Conservation (phyloP, 768 basidiomycete genomes). For the Phanerochaete sordida region DNA sequence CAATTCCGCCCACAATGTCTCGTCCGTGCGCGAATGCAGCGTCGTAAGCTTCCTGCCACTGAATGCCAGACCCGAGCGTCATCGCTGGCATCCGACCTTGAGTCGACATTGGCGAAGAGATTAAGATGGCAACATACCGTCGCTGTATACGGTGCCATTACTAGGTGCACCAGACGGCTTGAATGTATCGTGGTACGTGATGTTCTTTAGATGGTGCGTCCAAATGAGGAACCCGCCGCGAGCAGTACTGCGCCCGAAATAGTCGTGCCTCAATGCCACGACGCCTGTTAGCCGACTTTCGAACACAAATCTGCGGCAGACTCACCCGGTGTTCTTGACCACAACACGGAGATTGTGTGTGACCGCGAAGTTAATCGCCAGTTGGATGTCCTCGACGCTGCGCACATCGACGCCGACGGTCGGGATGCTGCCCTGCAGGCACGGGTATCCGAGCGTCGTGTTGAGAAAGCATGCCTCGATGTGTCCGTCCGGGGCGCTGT, state of each 20-base stretch:
- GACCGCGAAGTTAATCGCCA: constrained; percentile 34
- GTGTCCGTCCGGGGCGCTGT: constrained; percentile 39
- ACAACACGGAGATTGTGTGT: constrained; percentile 34
- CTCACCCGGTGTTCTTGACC: constrained; percentile 26
- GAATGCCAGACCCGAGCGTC: constrained; percentile 39
- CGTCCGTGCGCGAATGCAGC: constrained; percentile 35
- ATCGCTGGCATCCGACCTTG: constrained; percentile 16
- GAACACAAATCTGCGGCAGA: background rate
- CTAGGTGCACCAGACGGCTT: constrained; percentile 28
- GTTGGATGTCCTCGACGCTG: constrained; percentile 35
- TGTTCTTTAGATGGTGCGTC: constrained; percentile 39
- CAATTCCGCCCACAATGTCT: constrained; percentile 43
- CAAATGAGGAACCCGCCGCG: constrained; percentile 37
- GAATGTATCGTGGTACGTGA: constrained; percentile 29
- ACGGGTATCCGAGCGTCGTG: constrained; percentile 35
- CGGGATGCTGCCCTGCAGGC: constrained; percentile 42
- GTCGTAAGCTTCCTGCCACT: constrained; percentile 43
- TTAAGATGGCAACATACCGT: constrained; percentile 16
- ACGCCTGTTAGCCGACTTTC: background rate
- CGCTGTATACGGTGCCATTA: constrained; percentile 11
- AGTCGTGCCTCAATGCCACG: constrained; percentile 31
- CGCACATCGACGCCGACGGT: constrained; percentile 39
- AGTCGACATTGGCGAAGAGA: background rate
- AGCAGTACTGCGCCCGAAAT: constrained; percentile 35
- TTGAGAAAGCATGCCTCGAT: constrained; percentile 52